These are phyloP conservation scores for Solanum chilense DNA, from an alignment of 257 asterid genomes.

Conservation along the genomic window DNA sequence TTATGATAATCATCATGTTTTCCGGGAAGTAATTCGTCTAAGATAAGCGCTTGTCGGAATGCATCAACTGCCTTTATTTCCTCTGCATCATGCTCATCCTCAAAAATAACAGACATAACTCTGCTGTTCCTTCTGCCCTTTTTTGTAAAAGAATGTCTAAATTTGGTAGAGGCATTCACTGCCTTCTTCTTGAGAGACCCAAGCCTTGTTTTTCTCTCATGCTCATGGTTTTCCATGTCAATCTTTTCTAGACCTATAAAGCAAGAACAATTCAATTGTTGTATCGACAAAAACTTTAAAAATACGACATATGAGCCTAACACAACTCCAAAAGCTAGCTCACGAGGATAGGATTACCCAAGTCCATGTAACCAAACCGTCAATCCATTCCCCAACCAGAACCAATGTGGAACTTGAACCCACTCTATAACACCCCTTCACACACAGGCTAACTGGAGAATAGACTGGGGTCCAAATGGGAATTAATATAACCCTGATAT, in stretches of 20 bases:
- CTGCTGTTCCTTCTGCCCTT: conserved; percentile 48
- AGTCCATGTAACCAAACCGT: too few relatives aligned
- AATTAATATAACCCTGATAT: too few relatives aligned
- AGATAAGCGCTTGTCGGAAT: conserved; percentile 79
- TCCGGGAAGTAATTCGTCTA: conserved; percentile 74
- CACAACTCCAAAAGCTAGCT: too few relatives aligned
- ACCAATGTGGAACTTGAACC: too few relatives aligned
- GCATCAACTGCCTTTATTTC: conserved; percentile 80
- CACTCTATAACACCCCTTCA: too few relatives aligned
- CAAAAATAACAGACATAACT: conserved; percentile 63
- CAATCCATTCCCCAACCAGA: too few relatives aligned
- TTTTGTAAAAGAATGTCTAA: conserved; percentile 42
- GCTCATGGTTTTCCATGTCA: conserved; percentile 15
- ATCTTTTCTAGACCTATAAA: conserved; percentile 19
- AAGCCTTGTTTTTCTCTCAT: conserved; percentile 35
- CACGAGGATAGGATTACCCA: too few relatives aligned
- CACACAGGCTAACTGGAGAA: too few relatives aligned
- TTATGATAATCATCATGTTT: conserved; percentile 85
- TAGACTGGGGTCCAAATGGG: too few relatives aligned
- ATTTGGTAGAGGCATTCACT: conserved; percentile 40
- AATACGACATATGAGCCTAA: not conserved
- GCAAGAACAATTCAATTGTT: not conserved
- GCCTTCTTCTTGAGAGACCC: conserved; percentile 46
- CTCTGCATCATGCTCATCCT: conserved; percentile 88
- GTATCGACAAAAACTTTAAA: not conserved